These are phyloP conservation scores for Torrubiellomyces zombiae DNA, from an alignment of 2,329 filamentous ascomycete species.

Conservation along the genomic window DNA sequence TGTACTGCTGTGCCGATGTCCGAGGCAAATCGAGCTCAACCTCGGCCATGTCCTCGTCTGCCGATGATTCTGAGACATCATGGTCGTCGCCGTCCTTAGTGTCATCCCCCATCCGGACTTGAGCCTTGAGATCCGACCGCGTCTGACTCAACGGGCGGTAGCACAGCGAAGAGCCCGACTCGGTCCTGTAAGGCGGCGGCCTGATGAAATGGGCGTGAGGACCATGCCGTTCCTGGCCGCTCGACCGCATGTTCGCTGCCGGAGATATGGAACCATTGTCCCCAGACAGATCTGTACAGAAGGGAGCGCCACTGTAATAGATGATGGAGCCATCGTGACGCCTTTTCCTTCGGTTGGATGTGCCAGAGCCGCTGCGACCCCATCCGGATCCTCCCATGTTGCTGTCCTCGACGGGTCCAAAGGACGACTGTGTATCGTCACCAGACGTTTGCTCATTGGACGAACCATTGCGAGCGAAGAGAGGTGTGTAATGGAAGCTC, in stretches of 20 bases:
- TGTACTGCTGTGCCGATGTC: constrained; percentile 25
- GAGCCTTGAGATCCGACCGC: no score
- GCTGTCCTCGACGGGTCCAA: constrained; percentile 28
- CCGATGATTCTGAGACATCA: no score
- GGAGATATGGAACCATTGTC: constrained; percentile 36
- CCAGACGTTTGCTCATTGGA: constrained; percentile 29
- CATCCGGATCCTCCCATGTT: constrained; percentile 29
- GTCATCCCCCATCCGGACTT: no score
- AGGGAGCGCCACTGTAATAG: constrained; percentile 65
- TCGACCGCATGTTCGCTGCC: constrained; percentile 31
- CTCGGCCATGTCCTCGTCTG: constrained; percentile 19
- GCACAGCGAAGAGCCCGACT: constrained; percentile 33
- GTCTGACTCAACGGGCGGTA: constrained; percentile 32
- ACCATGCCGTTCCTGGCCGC: constrained; percentile 18
- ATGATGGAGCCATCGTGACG: constrained; percentile 60
- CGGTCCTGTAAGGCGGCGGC: constrained; percentile 19
- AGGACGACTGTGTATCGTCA: constrained; percentile 33
- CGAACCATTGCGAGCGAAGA: constrained; percentile 37
- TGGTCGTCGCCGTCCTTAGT: no score
- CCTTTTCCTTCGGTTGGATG: constrained; percentile 32
- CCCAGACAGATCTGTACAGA: constrained; percentile 65
- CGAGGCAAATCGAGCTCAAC: constrained; percentile 29
- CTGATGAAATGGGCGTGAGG: constrained; percentile 7
- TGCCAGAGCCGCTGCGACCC: constrained; percentile 30
- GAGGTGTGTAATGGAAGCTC: constrained; percentile 46